Percentiles rank a stretch among this genome's conserved stretches.
Conservation (phyloP, 768 basidiomycete genomes). For the Antrodiella citrinella region DNA sequence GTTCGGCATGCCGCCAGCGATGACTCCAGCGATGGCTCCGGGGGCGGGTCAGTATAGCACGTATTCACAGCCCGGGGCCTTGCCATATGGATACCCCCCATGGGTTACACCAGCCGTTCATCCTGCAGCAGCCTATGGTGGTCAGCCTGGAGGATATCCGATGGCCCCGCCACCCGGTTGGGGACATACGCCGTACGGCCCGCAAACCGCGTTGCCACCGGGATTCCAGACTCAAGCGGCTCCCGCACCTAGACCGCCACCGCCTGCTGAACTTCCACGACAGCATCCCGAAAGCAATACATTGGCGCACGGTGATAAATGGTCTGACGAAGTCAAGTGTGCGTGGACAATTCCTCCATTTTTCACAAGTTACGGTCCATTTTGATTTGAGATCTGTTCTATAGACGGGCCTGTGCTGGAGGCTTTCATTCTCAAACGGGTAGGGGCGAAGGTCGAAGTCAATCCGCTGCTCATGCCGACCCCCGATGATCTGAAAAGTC, state of each 20-base stretch:
- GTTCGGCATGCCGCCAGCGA: neutral
- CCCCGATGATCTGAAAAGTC: constrained; percentile 29
- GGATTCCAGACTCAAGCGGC: constrained; percentile 15
- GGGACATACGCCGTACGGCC: constrained; percentile 19
- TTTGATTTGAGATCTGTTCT: no score
- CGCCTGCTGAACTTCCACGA: constrained; percentile 20
- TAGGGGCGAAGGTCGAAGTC: constrained; percentile 38
- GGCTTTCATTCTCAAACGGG: constrained; percentile 44
- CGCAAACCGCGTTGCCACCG: constrained; percentile 10
- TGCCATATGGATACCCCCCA: constrained; percentile 15
- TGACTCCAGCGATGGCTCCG: no score
- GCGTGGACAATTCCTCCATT: constrained; percentile 14
- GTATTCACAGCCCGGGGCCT: no score
- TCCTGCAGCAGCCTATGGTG: neutral
- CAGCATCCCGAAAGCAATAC: constrained; percentile 9
- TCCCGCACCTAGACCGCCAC: constrained; percentile 17
- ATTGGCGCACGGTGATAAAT: constrained; percentile 21
- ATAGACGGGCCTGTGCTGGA: constrained; percentile 66
- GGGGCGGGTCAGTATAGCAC: no score
- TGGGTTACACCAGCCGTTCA: constrained; percentile 3
- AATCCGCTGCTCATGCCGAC: constrained; percentile 55
- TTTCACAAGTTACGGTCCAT: neutral
- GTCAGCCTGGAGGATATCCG: constrained; percentile 3
- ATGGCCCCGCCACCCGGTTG: constrained; percentile 11
- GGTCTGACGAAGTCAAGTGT: constrained; percentile 37